phyloP scores from a whole-genome alignment of 345 rosid genomes.

The Syzygium oleosum region DNA sequence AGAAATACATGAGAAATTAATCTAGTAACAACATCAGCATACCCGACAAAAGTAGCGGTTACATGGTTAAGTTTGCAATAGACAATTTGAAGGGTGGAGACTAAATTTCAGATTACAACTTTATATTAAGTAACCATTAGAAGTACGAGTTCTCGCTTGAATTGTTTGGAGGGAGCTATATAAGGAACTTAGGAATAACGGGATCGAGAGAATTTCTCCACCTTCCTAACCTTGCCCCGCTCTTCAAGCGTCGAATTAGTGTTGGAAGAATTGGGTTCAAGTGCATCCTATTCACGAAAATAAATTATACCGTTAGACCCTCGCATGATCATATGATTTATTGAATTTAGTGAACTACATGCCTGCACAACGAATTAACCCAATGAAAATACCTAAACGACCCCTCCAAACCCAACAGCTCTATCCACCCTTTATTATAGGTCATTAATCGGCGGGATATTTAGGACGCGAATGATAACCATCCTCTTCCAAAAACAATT shows the following conservation, averaged over 20 bases:
- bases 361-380: not conserved
- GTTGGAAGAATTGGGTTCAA: not conserved
- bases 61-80: not conserved
- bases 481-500: no score
- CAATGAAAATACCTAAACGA: not conserved
- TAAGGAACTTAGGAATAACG: not conserved
- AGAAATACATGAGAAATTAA: not conserved
- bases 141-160: not conserved
- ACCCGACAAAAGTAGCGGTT: not conserved
- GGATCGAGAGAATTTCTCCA: not conserved
- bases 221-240: not conserved
- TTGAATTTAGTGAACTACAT: not conserved
- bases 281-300: not conserved
- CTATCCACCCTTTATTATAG: not conserved
- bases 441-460: accelerated
- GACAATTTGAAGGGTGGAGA: not conserved
- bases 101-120: not conserved
- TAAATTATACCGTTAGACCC: not conserved
- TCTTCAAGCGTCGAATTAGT: not conserved
- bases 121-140: not conserved
- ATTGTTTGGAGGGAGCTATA: not conserved
- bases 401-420: not conserved
- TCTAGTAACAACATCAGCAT: not conserved
- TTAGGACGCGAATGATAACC: no score
- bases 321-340: not conserved